Conservation (phyloP, 2,329 filamentous ascomycete species). For the Paramyrothecium sp. region DNA sequence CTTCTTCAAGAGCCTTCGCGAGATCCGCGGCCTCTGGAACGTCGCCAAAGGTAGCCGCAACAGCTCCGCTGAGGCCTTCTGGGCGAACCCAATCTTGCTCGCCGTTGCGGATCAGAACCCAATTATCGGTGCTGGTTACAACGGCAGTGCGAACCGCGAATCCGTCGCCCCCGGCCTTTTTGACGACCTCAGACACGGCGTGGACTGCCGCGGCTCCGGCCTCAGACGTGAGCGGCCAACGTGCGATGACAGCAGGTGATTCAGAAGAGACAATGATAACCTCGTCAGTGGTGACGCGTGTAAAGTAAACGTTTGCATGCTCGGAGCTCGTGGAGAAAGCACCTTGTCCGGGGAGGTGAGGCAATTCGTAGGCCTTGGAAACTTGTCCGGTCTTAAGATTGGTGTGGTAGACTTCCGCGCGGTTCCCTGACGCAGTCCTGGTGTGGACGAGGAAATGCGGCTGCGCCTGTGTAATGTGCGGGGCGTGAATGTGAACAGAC, state of each 20-base stretch:
- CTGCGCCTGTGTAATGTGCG: constrained; percentile 67
- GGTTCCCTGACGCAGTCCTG: constrained; percentile 67
- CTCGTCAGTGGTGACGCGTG: constrained; percentile 74
- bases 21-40: constrained; percentile 71
- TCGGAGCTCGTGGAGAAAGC: constrained; percentile 77
- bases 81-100: constrained; percentile 75
- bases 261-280: constrained; percentile 71
- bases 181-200: constrained; percentile 78
- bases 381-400: constrained; percentile 68
- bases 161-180: constrained; percentile 59
- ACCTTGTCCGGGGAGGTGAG: constrained; percentile 66
- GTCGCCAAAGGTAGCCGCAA: constrained; percentile 79
- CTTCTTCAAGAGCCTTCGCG: constrained; percentile 77
- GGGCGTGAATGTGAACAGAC: constrained; percentile 68
- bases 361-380: constrained; percentile 77
- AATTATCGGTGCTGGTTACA: constrained; percentile 67
- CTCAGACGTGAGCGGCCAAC: constrained; percentile 62
- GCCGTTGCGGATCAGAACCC: constrained; percentile 82
- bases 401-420: constrained; percentile 84
- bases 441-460: constrained; percentile 86
- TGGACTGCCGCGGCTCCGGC: constrained; percentile 53
- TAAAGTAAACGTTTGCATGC: constrained; percentile 85
- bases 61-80: constrained; percentile 78
- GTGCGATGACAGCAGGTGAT: constrained; percentile 72
- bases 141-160: constrained; percentile 79